A percentile compares a stretch with the other conserved stretches of the same genome.
Conservation (phyloP, 371 early-diverging fungal species). For the Parasitella parasitica region DNA sequence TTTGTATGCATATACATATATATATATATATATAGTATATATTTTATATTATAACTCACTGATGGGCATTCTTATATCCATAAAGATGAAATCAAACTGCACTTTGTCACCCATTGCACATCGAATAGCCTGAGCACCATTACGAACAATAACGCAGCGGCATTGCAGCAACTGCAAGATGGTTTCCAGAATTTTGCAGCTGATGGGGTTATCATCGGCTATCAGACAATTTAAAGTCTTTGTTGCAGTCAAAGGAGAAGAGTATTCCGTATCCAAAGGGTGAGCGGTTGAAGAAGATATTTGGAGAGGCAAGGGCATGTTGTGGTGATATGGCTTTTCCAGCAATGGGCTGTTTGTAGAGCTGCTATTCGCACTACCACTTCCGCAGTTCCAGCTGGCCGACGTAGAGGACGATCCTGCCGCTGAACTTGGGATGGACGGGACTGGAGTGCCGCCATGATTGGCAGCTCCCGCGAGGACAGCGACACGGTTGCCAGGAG, state of each 20-base stretch:
- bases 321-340: background rate
- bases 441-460: background rate
- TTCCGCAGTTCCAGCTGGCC: too few species aligned
- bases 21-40: too few species aligned
- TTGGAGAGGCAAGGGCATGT: background rate
- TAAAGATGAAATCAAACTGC: conserved; percentile 88
- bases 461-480: background rate
- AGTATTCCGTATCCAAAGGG: conserved; percentile 2
- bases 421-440: background rate
- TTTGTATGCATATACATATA: too few species aligned
- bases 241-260: background rate
- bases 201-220: conserved; percentile 90
- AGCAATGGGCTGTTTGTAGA: background rate
- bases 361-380: background rate
- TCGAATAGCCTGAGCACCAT: conserved; percentile 90
- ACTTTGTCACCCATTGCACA: conserved; percentile 81
- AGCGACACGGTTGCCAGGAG: conserved; percentile 17
- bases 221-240: conserved; percentile 61
- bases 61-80: conserved; percentile 93
- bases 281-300: background rate
- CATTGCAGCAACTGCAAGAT: conserved; percentile 73
- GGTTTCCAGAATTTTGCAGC: conserved; percentile 84
- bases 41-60: too few species aligned
- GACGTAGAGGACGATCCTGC: background rate
- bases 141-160: conserved; percentile 79